A percentile compares a stretch with the other conserved stretches of the same genome.
Conservation (phyloP, 2,329 filamentous ascomycete species). For the Cryphonectria carpinicola region DNA sequence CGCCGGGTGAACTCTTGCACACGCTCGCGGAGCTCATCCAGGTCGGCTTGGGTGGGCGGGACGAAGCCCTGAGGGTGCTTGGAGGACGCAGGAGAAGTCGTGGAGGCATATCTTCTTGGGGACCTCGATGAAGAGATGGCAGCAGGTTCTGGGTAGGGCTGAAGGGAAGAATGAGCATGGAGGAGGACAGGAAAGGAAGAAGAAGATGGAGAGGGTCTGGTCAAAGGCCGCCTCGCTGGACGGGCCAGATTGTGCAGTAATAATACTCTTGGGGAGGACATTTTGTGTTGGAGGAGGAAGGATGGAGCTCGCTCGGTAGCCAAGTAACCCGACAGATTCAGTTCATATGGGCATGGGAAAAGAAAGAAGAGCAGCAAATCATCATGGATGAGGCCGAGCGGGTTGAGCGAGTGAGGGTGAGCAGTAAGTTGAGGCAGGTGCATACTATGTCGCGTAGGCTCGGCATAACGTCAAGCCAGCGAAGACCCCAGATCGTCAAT, state of each 20-base stretch:
- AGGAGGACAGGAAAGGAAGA: slow-evolving; percentile 35
- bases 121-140: slow-evolving; percentile 9
- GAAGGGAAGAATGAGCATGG: slow-evolving; percentile 34
- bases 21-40: slow-evolving; percentile 78
- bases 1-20: slow-evolving; percentile 89
- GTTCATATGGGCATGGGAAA: neutral
- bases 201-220: slow-evolving; percentile 28
- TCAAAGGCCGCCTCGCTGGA: slow-evolving; percentile 32
- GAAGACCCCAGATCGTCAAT: slow-evolving; percentile 12
- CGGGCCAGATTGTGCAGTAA: slow-evolving; percentile 39
- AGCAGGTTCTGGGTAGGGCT: slow-evolving; percentile 39
- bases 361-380: slow-evolving; percentile 3
- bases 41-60: slow-evolving; percentile 71
- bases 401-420: neutral
- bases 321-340: neutral
- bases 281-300: slow-evolving; percentile 36
- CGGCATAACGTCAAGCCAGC: slow-evolving; percentile 18
- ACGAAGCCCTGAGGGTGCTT: slow-evolving; percentile 67
- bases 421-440: neutral
- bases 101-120: slow-evolving; percentile 46
- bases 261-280: slow-evolving; percentile 47
- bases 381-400: neutral
- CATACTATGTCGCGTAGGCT: slow-evolving; percentile 21
- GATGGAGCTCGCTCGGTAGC: neutral
- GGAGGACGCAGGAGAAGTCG: slow-evolving; percentile 41